Percentiles rank a stretch among this genome's conserved stretches.
phyloP scores from a whole-genome alignment of 176 grass and related monocot species.

The Tuctoria greenei region DNA sequence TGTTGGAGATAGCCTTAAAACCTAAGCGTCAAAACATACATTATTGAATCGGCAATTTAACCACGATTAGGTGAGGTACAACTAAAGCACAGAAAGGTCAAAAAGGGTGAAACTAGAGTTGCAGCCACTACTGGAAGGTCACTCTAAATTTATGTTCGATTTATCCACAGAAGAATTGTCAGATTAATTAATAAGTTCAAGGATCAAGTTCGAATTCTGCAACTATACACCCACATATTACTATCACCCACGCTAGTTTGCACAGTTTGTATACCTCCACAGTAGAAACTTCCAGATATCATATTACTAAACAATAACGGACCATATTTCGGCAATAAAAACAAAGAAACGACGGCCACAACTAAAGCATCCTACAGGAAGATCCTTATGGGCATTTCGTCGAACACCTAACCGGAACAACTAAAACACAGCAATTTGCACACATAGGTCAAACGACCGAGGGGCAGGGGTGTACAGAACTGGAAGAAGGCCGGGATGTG shows the following conservation, averaged over 20 bases:
- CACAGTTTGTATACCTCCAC: neutral
- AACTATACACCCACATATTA: neutral
- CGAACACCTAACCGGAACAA: constrained; percentile 16
- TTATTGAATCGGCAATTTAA: neutral
- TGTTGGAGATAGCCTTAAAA: too few species aligned
- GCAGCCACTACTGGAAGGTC: neutral
- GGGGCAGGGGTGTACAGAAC: constrained; percentile 35
- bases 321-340: neutral
- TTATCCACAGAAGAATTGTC: neutral
- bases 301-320: neutral
- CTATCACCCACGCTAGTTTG: neutral
- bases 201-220: neutral
- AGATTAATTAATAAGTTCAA: neutral
- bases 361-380: neutral
- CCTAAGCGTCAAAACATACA: neutral
- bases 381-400: constrained; percentile 11
- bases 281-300: neutral
- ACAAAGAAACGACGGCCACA: neutral
- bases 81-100: neutral
- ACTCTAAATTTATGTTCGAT: neutral
- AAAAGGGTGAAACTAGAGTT: neutral
- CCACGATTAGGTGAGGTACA: neutral
- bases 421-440: neutral
- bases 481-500: constrained; percentile 84
- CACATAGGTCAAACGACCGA: neutral